A percentile compares a stretch with the other conserved stretches of the same genome.
phyloP scores from a whole-genome alignment of 257 asterid species.

The Solanum appendiculatum region DNA sequence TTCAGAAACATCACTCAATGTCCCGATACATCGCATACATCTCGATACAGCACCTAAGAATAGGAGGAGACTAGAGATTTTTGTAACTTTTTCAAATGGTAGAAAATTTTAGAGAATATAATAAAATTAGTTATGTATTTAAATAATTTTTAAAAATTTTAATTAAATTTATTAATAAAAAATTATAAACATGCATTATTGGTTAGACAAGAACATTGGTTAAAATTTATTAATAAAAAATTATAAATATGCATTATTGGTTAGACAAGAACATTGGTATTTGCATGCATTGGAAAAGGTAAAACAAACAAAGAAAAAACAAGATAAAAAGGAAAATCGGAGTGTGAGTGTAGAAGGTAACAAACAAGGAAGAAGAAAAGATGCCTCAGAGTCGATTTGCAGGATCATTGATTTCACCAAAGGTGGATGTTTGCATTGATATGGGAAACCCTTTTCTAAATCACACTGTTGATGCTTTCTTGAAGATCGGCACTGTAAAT shows the following conservation, averaged over 20 bases:
- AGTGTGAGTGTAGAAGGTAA: not conserved
- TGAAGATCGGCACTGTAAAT: slow-evolving; percentile 64
- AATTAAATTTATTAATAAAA: too few species aligned
- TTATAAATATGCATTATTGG: too few species aligned
- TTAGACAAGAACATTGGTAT: not conserved
- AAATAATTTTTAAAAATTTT: too few species aligned
- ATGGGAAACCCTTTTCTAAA: slow-evolving; percentile 70
- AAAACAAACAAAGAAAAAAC: not conserved
- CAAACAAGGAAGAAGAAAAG: not conserved
- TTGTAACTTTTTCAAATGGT: too few species aligned
- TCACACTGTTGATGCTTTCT: slow-evolving; percentile 61
- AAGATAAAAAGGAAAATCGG: not conserved
- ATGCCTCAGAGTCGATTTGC: slow-evolving; percentile 37
- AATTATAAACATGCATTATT: too few species aligned
- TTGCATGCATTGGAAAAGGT: not conserved
- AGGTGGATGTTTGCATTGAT: slow-evolving; percentile 44
- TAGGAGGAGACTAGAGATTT: too few species aligned
- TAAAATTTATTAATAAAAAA: too few species aligned
- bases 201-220: too few species aligned
- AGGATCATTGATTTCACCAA: slow-evolving; percentile 39
- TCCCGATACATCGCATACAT: too few species aligned
- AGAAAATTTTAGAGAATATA: too few species aligned
- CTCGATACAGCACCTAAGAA: not conserved
- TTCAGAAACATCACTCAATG: too few species aligned
- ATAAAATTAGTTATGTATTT: too few species aligned